Conservation (phyloP, 139 green algal species). For the Ettlia oleoabundans region DNA sequence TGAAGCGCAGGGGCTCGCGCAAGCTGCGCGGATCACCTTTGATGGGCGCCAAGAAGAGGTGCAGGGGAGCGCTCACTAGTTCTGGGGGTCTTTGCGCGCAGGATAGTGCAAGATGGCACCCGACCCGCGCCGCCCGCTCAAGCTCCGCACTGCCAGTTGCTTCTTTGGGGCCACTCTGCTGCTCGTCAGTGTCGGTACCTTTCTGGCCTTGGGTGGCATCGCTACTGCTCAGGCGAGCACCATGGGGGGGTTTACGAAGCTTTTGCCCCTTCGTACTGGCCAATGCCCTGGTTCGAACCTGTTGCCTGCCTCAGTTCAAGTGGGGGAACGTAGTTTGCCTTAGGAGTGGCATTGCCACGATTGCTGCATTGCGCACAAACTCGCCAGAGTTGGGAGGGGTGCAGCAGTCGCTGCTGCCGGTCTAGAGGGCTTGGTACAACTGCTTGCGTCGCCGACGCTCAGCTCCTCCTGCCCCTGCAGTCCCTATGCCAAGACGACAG, state of each 20-base stretch:
- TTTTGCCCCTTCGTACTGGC: not conserved
- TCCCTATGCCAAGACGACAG: constrained; percentile 9
- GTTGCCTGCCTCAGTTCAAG: not conserved
- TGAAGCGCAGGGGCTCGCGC: no score
- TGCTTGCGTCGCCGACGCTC: not conserved
- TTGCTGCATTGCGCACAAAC: no score
- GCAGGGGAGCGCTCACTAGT: no score
- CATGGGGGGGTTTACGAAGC: not conserved
- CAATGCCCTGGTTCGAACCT: no score
- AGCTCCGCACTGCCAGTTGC: not conserved
- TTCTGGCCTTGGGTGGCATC: not conserved
- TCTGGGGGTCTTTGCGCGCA: not conserved
- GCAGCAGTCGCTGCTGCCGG: no score
- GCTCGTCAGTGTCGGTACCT: not conserved
- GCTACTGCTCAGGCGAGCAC: not conserved
- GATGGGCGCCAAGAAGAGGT: no score
- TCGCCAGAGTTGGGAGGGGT: no score
- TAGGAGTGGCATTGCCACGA: no score
- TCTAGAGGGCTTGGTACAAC: no score
- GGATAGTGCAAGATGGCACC: not conserved
- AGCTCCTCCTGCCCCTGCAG: not conserved
- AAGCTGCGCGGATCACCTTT: no score
- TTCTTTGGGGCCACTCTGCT: not conserved
- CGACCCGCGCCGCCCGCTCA: not conserved
- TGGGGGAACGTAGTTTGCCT: no score